Evolutionary conservation across 257 asterid genomes (phyloP).

Genomic region (Salvia hispanica): DNA sequence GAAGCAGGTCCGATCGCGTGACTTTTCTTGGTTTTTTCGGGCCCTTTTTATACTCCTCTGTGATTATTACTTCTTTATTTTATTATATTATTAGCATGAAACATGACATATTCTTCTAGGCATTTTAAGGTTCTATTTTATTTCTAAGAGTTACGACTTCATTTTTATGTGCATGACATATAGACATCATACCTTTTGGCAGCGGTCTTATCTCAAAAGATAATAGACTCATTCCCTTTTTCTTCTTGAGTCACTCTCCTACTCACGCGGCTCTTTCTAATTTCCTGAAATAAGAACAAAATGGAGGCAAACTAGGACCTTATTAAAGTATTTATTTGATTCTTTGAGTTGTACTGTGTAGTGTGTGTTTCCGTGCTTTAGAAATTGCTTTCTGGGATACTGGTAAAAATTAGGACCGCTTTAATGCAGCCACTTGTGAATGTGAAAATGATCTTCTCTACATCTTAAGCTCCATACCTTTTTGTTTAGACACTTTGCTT

Average conservation of each 20-base stretch:
- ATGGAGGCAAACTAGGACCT: constrained; percentile 15
- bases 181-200: neutral
- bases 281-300: neutral
- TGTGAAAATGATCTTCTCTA: neutral
- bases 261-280: neutral
- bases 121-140: neutral
- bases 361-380: neutral
- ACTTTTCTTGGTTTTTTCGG: constrained; percentile 19
- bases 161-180: neutral
- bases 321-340: neutral
- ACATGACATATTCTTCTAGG: neutral
- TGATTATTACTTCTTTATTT: neutral
- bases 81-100: neutral
- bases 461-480: neutral
- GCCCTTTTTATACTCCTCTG: constrained; percentile 16
- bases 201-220: constrained; percentile 3
- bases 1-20: constrained; percentile 77
- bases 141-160: neutral
- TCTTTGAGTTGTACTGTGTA: neutral
- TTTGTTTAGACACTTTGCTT: neutral
- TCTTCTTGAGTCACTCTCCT: constrained; percentile 4
- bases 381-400: neutral
- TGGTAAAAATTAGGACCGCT: neutral
- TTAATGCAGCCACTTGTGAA: neutral
- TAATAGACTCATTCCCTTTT: neutral